Evolutionary conservation across 768 basidiomycete genomes (phyloP).

Genomic region (Mycena crocata): DNA sequence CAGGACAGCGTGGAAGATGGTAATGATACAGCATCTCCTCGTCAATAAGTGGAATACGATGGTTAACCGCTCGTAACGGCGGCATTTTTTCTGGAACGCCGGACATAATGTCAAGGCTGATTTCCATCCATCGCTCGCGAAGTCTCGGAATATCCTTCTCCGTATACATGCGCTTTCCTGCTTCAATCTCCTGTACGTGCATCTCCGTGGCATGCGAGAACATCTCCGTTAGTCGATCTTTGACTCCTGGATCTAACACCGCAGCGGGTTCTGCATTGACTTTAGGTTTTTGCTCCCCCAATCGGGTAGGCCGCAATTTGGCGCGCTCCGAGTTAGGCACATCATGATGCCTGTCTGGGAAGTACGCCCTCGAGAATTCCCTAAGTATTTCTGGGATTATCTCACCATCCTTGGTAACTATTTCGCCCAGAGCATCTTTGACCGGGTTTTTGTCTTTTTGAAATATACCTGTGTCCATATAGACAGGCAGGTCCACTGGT

Average conservation of each 20-base stretch:
- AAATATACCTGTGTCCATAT: neutral
- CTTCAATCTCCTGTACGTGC: neutral
- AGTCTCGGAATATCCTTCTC: slow-evolving; percentile 32
- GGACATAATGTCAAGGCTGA: slow-evolving; percentile 38
- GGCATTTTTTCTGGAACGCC: too few species aligned
- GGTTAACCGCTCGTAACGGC: too few species aligned
- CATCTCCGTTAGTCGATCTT: neutral
- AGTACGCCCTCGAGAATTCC: neutral
- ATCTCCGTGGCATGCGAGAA: neutral
- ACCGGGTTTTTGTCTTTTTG: too few species aligned
- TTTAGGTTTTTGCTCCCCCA: neutral
- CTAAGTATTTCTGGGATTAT: neutral
- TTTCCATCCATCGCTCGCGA: slow-evolving; percentile 35
- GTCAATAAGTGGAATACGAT: too few species aligned
- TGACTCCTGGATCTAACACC: neutral
- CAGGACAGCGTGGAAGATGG: too few species aligned
- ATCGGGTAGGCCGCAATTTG: too few species aligned
- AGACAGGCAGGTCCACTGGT: neutral
- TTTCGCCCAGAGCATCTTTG: neutral
- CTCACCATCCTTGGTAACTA: too few species aligned
- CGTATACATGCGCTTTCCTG: neutral
- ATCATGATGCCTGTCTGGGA: neutral
- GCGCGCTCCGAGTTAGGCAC: too few species aligned
- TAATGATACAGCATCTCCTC: too few species aligned
- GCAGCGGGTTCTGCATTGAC: neutral